Percentiles rank a stretch among this genome's conserved stretches.
These are phyloP conservation scores for Endothia cerciana DNA, from an alignment of 2,329 filamentous ascomycete genomes.

Conservation along the genomic window DNA sequence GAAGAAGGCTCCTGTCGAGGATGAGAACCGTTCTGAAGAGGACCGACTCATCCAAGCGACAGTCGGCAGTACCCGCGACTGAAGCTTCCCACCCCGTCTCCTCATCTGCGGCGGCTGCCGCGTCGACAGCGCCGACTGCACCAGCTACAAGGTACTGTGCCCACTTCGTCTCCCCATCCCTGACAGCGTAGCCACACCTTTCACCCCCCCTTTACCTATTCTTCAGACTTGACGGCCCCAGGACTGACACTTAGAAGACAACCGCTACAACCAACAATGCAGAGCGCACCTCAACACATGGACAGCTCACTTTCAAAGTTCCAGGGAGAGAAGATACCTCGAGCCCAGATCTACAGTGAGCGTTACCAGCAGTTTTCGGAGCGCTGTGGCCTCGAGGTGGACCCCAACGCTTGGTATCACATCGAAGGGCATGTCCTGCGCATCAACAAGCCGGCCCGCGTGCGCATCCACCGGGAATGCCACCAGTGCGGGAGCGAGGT, in stretches of 20 bases:
- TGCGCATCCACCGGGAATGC: constrained; percentile 78
- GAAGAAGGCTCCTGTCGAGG: constrained; percentile 49
- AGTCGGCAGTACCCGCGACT: constrained; percentile 30
- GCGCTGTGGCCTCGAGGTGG: constrained; percentile 59
- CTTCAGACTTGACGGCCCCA: no score
- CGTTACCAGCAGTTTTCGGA: constrained; percentile 59
- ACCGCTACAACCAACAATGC: constrained; percentile 4
- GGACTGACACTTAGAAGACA: constrained; percentile 17
- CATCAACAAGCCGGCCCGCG: constrained; percentile 75
- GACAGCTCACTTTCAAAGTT: constrained; percentile 30
- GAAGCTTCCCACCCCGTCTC: not conserved
- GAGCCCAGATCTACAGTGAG: constrained; percentile 58
- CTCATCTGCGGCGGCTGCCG: not conserved
- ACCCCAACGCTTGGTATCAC: constrained; percentile 56
- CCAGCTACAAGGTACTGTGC: constrained; percentile 20
- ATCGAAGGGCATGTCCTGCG: constrained; percentile 61
- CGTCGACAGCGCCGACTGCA: constrained; percentile 4
- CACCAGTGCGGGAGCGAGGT: constrained; percentile 64
- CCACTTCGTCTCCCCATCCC: not conserved
- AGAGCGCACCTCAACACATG: constrained; percentile 31
- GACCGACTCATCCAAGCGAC: constrained; percentile 41
- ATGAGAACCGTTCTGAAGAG: constrained; percentile 56
- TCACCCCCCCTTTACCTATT: no score
- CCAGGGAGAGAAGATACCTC: constrained; percentile 45
- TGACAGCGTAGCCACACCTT: not conserved